Conservation (phyloP, 1,139 yeast species). For the Suhomyces terraborum region DNA sequence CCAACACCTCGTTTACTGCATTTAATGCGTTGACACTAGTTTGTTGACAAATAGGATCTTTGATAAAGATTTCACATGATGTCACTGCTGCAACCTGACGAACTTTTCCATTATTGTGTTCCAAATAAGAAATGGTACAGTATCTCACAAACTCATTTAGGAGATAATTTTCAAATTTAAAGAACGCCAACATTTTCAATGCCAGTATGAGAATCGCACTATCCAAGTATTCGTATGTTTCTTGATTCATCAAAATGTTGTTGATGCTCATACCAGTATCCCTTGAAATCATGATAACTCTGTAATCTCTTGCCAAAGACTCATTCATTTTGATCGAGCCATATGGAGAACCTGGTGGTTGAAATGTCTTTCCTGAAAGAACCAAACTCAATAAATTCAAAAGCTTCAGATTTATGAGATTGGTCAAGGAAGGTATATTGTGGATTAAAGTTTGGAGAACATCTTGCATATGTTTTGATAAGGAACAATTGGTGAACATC, state of each 20-base stretch:
- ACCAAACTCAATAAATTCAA: conserved; percentile 74
- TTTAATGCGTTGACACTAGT: conserved; percentile 80
- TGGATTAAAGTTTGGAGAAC: conserved; percentile 68
- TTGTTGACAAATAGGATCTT: conserved; percentile 84
- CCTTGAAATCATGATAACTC: conserved; percentile 70
- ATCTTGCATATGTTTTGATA: conserved; percentile 76
- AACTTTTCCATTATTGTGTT: conserved; percentile 76
- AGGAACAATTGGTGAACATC: conserved; percentile 75
- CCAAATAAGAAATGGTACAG: conserved; percentile 79
- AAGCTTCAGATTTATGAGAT: conserved; percentile 68
- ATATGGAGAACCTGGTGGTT: conserved; percentile 87
- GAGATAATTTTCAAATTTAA: conserved; percentile 74
- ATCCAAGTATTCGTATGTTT: conserved; percentile 48
- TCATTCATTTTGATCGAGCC: conserved; percentile 64
- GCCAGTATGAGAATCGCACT: conserved; percentile 64
- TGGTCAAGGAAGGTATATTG: conserved; percentile 79
- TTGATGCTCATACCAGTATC: conserved; percentile 56
- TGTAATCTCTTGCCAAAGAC: conserved; percentile 70
- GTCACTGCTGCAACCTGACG: conserved; percentile 85
- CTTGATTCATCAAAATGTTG: conserved; percentile 39
- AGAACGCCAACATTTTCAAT: conserved; percentile 68
- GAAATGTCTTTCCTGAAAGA: conserved; percentile 79
- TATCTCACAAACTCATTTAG: conserved; percentile 84
- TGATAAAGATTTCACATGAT: conserved; percentile 73
- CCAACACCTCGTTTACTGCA: conserved; percentile 84